Evolutionary conservation across 495 filamentous ascomycete species (phyloP), one percentile per base, ranked within the genome.

Genomic region (Podospora conica): DNA sequence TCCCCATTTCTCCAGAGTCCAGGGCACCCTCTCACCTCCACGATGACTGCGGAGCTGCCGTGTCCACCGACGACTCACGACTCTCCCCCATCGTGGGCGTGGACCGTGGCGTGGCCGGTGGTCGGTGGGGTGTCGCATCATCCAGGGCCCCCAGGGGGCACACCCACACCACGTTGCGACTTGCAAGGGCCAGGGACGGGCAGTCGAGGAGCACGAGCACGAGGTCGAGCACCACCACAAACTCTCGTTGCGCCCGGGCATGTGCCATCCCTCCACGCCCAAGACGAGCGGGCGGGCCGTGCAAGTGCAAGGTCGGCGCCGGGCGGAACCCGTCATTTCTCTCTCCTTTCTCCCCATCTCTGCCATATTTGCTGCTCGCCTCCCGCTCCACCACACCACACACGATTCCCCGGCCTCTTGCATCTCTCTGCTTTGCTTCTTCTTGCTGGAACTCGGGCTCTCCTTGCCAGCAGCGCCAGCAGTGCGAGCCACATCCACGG

Each of bases 401-500:
- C 55, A 58, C 22, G 31, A 29, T 28, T 40, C 27, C 8, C 55
- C 33, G 33, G 25, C 24, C 64, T 25, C 40, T 63, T 60, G 31
- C 55, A 33, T 63, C 53, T 54, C 48, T 28, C 9, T 55, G 33
- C 28, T 60, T 69, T 59, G 67, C 55, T 59, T 65, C 53, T 54
- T 27, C 25, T 5, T 9, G 21, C n/a, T 64, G 28, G 10, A 56
- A 48, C 40, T 48, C 40, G 60, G 60, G 57, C 57, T 33, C 29
- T 69, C 53, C 64, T 55, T 61, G 65, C 65, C 18, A 48, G 20
- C n/a, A n/a, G n/a, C n/a, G n/a, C n/a, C n/a, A n/a, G n/a, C n/a
- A n/a, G n/a, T 9, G 55, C 60, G 61, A 69, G 70, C 71, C 68
- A 74, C 71, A 59, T 65, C 60, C 53, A 54, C 66, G 24, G 60